Evolutionary conservation across 495 filamentous ascomycete species (phyloP).

Genomic region (Melanomma pulvis-pyrius): DNA sequence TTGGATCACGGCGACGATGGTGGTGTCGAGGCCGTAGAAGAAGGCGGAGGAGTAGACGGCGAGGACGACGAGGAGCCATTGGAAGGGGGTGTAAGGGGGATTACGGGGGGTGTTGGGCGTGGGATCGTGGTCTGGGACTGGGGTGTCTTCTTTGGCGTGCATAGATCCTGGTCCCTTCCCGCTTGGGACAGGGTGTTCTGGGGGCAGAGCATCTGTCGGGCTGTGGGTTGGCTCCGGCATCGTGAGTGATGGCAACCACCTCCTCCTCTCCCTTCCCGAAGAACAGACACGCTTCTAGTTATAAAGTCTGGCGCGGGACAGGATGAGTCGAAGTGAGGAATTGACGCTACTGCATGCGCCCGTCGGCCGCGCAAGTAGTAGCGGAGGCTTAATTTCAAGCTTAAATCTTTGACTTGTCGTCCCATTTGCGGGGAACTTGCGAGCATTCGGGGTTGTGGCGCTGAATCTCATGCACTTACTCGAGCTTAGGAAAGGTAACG

Average conservation of each 20-base stretch:
- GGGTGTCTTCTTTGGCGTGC: too few species aligned
- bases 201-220: too few species aligned
- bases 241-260: too few species aligned
- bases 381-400: not conserved
- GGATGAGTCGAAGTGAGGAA: too few species aligned
- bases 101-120: not conserved
- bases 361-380: not conserved
- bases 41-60: conserved; percentile 38
- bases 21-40: conserved; percentile 49
- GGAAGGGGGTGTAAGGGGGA: conserved; percentile 9
- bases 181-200: too few species aligned
- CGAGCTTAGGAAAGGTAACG: not conserved
- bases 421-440: not conserved
- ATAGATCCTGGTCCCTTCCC: too few species aligned
- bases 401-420: not conserved
- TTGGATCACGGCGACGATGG: conserved; percentile 51
- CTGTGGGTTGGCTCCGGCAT: too few species aligned
- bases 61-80: conserved; percentile 37
- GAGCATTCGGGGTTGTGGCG: not conserved
- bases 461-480: conserved; percentile 8
- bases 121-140: too few species aligned
- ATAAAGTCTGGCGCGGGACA: too few species aligned
- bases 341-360: too few species aligned
- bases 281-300: too few species aligned
- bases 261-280: too few species aligned